Evolutionary conservation across 768 basidiomycete species (phyloP), one percentile per base, ranked within the genome.

Genomic region (Sarcodon aspratus): DNA sequence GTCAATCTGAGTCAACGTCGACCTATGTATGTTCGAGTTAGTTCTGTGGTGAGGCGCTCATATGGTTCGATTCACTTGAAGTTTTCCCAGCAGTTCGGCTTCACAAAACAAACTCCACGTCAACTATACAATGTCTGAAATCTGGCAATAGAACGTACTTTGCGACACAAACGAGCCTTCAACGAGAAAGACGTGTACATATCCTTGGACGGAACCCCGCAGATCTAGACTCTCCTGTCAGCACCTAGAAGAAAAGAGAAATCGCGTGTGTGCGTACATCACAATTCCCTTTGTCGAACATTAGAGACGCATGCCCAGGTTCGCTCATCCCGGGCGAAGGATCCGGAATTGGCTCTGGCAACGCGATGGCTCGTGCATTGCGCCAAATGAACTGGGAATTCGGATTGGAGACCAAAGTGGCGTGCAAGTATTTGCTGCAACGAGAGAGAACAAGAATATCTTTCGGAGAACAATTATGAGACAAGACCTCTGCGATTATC

Each of bases 391-490:
- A 80, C 3, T 61, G 57, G 0, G 73, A 70, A 3, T 69, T 55
- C 7, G 65, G 62, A 17, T 71, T 69, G 43, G 63, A 60, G 1
- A 73, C 64, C 3, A 86, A 69, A 0, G 73, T 71, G 3, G 55
- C 57, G 56, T 76, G 74, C 9, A 84, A 66, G 51, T 64, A 69
- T 50, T 75, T 78, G 67, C 69, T 79, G 36, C 73, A 73, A 7
- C 80, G 73, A 9, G 81, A 69, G 6, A 84, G 63, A 1, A 82
- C 70, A 35, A 85, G 69, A 10, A 84, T 64, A 51, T 79, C 76
- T 45, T 68, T 67, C 1, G 80, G 71, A 0, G 79, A 82, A 5
- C 61, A 51, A 0, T 75, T 74, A 45, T 66, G 63, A 7, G 75
- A 59, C 15, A 85, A 70, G 44, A 85, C 72, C 55, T 83, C 82